phyloP scores from a whole-genome alignment of 169 alveolate genomes.

The Theileria luwenshuni region DNA sequence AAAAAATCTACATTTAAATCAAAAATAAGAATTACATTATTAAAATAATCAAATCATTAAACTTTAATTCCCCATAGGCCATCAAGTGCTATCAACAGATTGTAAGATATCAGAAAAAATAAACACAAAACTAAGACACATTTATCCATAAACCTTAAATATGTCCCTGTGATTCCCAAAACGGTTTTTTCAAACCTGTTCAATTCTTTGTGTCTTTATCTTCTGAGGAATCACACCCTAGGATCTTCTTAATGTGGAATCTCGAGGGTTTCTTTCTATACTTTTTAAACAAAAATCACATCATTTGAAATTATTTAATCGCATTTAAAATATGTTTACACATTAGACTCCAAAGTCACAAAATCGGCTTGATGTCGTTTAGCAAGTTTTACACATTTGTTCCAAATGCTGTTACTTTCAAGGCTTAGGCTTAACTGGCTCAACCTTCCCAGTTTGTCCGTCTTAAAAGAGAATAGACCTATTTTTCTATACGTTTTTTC shows the following conservation, averaged over 20 bases:
- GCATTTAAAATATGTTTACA: not conserved
- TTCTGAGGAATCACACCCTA: no score
- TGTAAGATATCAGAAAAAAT: not conserved
- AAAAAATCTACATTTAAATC: not conserved
- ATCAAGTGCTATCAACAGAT: not conserved
- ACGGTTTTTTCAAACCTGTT: no score
- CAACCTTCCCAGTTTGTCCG: constrained; percentile 12
- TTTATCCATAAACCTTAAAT: no score
- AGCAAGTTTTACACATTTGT: constrained; percentile 8
- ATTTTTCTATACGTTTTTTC: constrained; percentile 8
- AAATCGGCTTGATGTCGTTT: no score
- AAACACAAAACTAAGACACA: no score
- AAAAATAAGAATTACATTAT: constrained; percentile 8
- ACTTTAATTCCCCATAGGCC: constrained; percentile 22
- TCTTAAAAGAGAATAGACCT: constrained; percentile 8
- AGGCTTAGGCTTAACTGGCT: constrained; percentile 7
- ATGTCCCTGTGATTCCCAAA: no score
- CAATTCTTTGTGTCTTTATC: no score
- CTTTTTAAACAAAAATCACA: not conserved
- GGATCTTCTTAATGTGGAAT: no score
- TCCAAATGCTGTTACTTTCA: constrained; percentile 6
- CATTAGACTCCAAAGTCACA: no score
- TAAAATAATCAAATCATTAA: not conserved
- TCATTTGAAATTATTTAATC: not conserved
- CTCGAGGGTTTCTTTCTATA: no score